Evolutionary conservation across 441 rosid genomes (phyloP).

Genomic region (Bruguiera hainesii): DNA sequence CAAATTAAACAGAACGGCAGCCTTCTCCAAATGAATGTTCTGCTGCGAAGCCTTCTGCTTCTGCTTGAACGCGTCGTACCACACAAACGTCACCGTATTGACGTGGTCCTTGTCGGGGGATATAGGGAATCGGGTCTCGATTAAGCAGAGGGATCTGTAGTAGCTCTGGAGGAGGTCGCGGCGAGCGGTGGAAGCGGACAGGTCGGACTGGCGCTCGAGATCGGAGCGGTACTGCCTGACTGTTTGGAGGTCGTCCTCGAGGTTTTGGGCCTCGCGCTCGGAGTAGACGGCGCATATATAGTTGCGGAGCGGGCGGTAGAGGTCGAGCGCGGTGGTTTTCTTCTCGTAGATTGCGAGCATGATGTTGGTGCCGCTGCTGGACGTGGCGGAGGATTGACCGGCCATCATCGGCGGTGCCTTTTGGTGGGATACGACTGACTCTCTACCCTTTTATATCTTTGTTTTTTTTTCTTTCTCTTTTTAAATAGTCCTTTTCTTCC

Average conservation of each 20-base stretch:
- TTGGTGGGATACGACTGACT: too few relatives aligned
- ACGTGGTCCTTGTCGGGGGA: constrained; percentile 81
- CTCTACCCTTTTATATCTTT: too few relatives aligned
- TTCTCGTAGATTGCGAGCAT: constrained; percentile 95
- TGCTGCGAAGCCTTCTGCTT: constrained; percentile 83
- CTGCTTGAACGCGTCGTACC: constrained; percentile 91
- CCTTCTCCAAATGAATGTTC: constrained; percentile 88
- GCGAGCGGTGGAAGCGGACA: constrained; percentile 56
- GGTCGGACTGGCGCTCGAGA: constrained; percentile 70
- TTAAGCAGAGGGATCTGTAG: constrained; percentile 70
- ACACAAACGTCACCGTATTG: constrained; percentile 67
- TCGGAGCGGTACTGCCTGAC: constrained; percentile 74
- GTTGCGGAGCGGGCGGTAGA: constrained; percentile 92
- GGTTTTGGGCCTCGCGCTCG: constrained; percentile 89
- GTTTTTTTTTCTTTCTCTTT: too few relatives aligned
- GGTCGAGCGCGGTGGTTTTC: constrained; percentile 66
- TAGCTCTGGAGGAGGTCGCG: constrained; percentile 75
- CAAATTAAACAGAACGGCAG: constrained; percentile 78
- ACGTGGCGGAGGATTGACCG: constrained; percentile 28
- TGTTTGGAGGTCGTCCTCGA: constrained; percentile 85
- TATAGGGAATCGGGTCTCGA: constrained; percentile 95
- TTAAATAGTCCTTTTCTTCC: too few relatives aligned
- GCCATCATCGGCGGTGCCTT: constrained; percentile 29
- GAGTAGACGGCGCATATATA: constrained; percentile 73
- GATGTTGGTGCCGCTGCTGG: constrained; percentile 52